A percentile compares a stretch with the other conserved stretches of the same genome.
Evolutionary conservation across 108 stramenopile species (phyloP).

Genomic region (Bacterosira constricta): DNA sequence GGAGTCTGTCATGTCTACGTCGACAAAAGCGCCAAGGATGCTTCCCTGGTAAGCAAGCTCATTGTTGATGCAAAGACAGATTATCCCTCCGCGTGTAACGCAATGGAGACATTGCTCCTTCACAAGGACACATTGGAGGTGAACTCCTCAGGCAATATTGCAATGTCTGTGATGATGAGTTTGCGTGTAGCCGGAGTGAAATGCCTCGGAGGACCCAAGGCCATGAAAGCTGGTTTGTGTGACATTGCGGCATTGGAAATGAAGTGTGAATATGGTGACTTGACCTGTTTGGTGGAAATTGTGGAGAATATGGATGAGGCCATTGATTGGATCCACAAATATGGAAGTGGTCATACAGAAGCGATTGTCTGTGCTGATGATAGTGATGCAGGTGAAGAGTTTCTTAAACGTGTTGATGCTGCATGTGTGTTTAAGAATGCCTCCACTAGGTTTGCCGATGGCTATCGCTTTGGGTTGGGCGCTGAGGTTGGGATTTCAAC

Average conservation of each 20-base stretch:
- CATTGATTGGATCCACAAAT: conserved; percentile 92
- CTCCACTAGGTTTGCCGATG: conserved; percentile 97
- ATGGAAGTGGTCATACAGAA: conserved; percentile 97
- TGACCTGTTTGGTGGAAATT: conserved; percentile 94
- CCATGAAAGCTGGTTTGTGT: conserved; percentile 78
- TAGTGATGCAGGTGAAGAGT: conserved; percentile 78
- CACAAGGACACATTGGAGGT: conserved; percentile 79
- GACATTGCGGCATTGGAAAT: conserved; percentile 68
- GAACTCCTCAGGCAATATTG: conserved; percentile 54
- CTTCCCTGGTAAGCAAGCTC: conserved; percentile 59
- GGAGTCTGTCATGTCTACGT: conserved; percentile 98
- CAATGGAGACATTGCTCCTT: conserved; percentile 96
- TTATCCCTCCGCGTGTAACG: conserved; percentile 99
- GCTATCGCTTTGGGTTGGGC: conserved; percentile 97
- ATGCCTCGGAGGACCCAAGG: conserved; percentile 85
- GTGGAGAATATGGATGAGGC: conserved; percentile 90
- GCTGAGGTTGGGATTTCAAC: conserved; percentile 98
- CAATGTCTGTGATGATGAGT: conserved; percentile 68
- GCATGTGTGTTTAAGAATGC: conserved; percentile 99
- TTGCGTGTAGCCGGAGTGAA: conserved; percentile 87
- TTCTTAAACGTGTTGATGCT: conserved; percentile 90
- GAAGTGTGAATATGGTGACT: conserved; percentile 93
- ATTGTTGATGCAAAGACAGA: conserved; percentile 96
- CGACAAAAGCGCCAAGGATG: conserved; percentile 79
- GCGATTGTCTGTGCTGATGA: conserved; percentile 92